Conservation (phyloP, 352 stramenopile species). For the Globisporangium megalacanthum region DNA sequence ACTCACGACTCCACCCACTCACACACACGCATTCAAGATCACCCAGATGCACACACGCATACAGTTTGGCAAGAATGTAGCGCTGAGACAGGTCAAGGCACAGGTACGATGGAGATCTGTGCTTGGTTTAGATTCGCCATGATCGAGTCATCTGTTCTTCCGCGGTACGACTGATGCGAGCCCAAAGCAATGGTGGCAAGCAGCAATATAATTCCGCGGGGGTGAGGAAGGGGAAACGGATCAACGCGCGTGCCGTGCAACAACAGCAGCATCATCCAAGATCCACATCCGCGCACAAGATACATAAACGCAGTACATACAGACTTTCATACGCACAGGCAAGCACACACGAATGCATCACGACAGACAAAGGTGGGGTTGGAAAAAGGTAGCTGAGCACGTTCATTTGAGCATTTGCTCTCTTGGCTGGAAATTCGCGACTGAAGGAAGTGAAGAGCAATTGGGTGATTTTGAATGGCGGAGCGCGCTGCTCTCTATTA, state of each 20-base stretch:
- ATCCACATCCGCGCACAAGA: neutral
- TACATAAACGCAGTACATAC: neutral
- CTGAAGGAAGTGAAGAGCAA: conserved; percentile 4
- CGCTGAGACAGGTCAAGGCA: conserved; percentile 86
- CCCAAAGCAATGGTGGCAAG: conserved; percentile 74
- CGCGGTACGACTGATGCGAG: conserved; percentile 75
- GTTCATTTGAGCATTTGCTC: no score
- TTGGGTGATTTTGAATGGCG: neutral
- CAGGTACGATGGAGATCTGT: conserved; percentile 47
- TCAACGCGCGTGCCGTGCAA: no score
- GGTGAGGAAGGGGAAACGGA: neutral
- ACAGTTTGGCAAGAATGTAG: conserved; percentile 8
- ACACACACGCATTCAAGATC: neutral
- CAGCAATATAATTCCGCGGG: conserved; percentile 69
- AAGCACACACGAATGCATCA: conserved; percentile 5
- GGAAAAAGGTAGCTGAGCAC: no score
- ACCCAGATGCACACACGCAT: neutral
- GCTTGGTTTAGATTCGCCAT: conserved; percentile 86
- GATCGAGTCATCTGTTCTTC: conserved; percentile 64
- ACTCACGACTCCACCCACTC: neutral
- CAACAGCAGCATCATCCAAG: neutral
- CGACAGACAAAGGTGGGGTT: neutral
- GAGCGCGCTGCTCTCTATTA: no score
- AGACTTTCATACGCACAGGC: conserved; percentile 4
- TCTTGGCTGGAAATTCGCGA: conserved; percentile 20